Conservation (phyloP, 768 basidiomycete species). For the Tulasnella sp. region DNA sequence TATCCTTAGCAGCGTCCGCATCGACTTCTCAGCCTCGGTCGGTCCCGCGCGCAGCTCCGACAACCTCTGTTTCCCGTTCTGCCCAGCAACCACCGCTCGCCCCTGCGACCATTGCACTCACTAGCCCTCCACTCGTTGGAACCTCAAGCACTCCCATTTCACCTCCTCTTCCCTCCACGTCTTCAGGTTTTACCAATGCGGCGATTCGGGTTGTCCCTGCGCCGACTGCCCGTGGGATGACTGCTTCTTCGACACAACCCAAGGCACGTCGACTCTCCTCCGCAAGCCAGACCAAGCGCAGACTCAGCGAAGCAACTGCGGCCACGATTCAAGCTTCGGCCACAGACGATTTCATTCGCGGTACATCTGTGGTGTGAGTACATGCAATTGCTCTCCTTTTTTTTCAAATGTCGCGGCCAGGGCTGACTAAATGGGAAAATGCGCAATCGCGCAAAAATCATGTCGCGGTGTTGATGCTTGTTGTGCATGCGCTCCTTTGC, state of each 20-base stretch:
- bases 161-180: not conserved
- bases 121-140: not conserved
- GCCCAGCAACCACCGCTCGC: not conserved
- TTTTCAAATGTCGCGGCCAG: not conserved
- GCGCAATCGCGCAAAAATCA: not conserved
- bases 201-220: not conserved
- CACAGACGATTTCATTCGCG: slow-evolving; percentile 21
- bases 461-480: not conserved
- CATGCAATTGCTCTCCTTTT: not conserved
- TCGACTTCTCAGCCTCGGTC: not conserved
- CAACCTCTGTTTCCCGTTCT: slow-evolving; percentile 11
- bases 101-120: not conserved
- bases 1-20: slow-evolving; percentile 2
- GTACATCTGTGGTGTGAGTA: slow-evolving; percentile 8
- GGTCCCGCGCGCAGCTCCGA: slow-evolving; percentile 13
- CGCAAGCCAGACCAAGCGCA: slow-evolving; percentile 53
- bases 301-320: slow-evolving; percentile 73
- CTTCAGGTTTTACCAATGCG: not conserved
- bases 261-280: slow-evolving; percentile 65
- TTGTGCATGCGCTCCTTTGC: not conserved
- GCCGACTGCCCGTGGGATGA: slow-evolving; percentile 3
- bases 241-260: not conserved
- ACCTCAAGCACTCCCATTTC: not conserved
- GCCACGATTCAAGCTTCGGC: slow-evolving; percentile 55
- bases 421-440: slow-evolving; percentile 3